Percentiles rank a stretch among this genome's conserved stretches.
These are phyloP conservation scores for Coniella vitis DNA, from an alignment of 2,329 filamentous ascomycete genomes.

Conservation along the genomic window DNA sequence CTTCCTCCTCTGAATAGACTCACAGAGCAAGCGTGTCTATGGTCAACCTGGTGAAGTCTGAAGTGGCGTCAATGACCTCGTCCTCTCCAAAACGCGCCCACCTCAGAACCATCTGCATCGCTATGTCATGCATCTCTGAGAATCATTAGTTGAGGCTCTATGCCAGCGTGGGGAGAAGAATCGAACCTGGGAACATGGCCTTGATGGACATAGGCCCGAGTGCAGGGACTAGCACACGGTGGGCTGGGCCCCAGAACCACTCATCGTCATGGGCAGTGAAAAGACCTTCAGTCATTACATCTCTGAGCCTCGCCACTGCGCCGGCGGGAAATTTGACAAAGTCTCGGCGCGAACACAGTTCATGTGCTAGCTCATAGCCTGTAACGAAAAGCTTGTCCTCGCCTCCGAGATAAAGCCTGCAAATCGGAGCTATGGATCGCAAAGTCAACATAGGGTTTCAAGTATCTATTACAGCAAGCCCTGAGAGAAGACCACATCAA, in stretches of 20 bases:
- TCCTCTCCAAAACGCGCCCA: slow-evolving; percentile 34
- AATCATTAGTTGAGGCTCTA: no score
- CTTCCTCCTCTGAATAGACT: background rate
- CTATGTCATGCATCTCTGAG: slow-evolving; percentile 40
- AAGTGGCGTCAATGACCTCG: background rate
- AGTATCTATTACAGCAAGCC: background rate
- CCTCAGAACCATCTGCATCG: slow-evolving; percentile 43
- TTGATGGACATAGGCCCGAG: slow-evolving; percentile 4
- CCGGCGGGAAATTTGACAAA: slow-evolving; percentile 1
- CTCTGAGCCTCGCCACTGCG: slow-evolving; percentile 1
- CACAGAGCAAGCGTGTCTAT: slow-evolving; percentile 1
- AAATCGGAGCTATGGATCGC: background rate
- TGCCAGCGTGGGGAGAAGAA: background rate
- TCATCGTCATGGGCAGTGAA: slow-evolving; percentile 2
- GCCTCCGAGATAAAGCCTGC: background rate
- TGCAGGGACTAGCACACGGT: slow-evolving; percentile 3
- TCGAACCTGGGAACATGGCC: background rate
- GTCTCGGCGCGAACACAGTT: slow-evolving; percentile 1
- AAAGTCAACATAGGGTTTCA: background rate
- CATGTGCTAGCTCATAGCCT: background rate
- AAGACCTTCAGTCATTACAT: background rate
- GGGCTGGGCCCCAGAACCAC: slow-evolving; percentile 1
- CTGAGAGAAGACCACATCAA: background rate
- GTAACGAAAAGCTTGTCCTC: slow-evolving; percentile 1
- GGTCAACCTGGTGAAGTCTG: background rate